phyloP scores from a whole-genome alignment of 2,329 filamentous ascomycete species.

The Penicillium sp. region DNA sequence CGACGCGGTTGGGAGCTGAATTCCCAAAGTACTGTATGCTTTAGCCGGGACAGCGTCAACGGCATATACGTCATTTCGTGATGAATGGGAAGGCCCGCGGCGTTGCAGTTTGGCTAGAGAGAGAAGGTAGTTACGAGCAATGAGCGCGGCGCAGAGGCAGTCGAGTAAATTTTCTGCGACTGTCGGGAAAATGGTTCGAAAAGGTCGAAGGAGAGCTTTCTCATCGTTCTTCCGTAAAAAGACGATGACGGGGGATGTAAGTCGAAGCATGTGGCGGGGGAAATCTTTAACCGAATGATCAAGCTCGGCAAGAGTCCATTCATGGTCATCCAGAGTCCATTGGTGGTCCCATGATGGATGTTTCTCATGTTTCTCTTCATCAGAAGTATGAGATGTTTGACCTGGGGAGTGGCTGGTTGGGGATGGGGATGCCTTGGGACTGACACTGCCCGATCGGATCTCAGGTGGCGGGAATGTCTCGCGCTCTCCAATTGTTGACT shows the following conservation, averaged over 20 bases:
- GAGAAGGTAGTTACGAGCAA: slow-evolving; percentile 44
- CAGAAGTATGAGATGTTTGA: slow-evolving; percentile 28
- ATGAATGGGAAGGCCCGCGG: slow-evolving; percentile 25
- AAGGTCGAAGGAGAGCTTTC: slow-evolving; percentile 38
- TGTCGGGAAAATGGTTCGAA: slow-evolving; percentile 42
- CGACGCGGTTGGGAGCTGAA: slow-evolving; percentile 34
- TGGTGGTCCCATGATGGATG: slow-evolving; percentile 40
- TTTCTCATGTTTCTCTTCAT: slow-evolving; percentile 37
- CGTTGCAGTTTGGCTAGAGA: slow-evolving; percentile 36
- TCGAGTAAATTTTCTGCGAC: slow-evolving; percentile 41
- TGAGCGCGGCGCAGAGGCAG: slow-evolving; percentile 42
- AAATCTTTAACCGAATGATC: slow-evolving; percentile 43
- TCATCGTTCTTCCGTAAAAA: slow-evolving; percentile 44
- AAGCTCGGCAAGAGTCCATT: slow-evolving; percentile 46
- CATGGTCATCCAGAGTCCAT: slow-evolving; percentile 46
- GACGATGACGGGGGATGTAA: slow-evolving; percentile 46
- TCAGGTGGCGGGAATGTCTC: slow-evolving; percentile 27
- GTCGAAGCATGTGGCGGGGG: slow-evolving; percentile 39
- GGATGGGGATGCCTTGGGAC: slow-evolving; percentile 23
- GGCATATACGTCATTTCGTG: slow-evolving; percentile 26
- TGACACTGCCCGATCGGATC: slow-evolving; percentile 29
- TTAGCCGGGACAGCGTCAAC: slow-evolving; percentile 40
- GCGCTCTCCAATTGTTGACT: slow-evolving; percentile 23
- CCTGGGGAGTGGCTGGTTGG: slow-evolving; percentile 22
- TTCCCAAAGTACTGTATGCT: slow-evolving; percentile 38